Evolutionary conservation across 257 asterid genomes (phyloP), one percentile per base, ranked within the genome.

Genomic region (Solanum bukasovii): DNA sequence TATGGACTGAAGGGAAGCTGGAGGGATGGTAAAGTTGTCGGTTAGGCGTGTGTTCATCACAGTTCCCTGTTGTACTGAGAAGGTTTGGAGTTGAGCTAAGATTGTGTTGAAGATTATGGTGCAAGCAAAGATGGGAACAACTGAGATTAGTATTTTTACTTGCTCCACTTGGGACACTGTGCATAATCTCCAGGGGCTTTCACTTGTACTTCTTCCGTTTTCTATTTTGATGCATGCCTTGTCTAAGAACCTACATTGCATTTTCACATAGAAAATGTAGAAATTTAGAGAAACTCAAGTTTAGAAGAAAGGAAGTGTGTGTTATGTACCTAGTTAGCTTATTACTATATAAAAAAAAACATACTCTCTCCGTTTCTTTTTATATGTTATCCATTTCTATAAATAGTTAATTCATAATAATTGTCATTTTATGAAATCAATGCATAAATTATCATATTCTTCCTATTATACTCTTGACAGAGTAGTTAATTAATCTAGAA

Each of bases 91-190:
- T 90, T 95, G 98, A 65, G 98, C 98, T 67, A 92, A 87, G 12
- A 94, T 93, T 59, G 97, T 94, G 97, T 94, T 94, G 93, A 95
- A 95, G 89, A 94, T 92, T 87, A 95, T 94, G 0, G 98, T 94
- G 93, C 96, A 94, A 1, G 94, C 95, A 23, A 94, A 95, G 61
- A 95, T 94, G 1, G 98, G 98, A 21, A 94, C 92, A 3, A 93
- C 90, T 9, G 98, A 94, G 4, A 95, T 87, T 11, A 95, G 87
- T 59, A 93, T 92, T 87, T 95, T 95, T 67, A 93, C 98, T 88
- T 95, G 97, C 91, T 94, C 97, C 21, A 94, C 98, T 74, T 94
- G 97, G 1, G 94, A 83, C 23, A 91, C 95, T 9, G 91, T 92
- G 94, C 98, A 94, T 2, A 95, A 92, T 74, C 93, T 91, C 97